A percentile compares a stretch with the other conserved stretches of the same genome.
These are phyloP conservation scores for Heterococcus sp. DNA, from an alignment of 108 stramenopile genomes.

Conservation along the genomic window DNA sequence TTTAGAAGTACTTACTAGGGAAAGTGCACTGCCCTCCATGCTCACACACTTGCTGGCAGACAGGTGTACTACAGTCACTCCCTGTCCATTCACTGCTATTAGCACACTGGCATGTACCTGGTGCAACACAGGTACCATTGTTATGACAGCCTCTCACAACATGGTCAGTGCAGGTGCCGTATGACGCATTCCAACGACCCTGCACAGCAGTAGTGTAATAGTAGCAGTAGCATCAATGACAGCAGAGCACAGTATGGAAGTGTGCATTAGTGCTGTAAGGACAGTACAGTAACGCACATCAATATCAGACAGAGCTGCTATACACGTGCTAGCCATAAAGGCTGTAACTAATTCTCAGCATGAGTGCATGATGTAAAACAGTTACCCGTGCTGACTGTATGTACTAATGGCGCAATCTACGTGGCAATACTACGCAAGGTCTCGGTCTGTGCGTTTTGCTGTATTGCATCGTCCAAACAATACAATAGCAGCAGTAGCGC, in stretches of 20 bases:
- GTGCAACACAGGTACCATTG: slow-evolving; percentile 72
- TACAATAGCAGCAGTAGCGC: neutral
- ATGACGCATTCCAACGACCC: slow-evolving; percentile 55
- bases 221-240: neutral
- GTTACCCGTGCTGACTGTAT: too few relatives aligned
- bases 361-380: too few relatives aligned
- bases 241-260: neutral
- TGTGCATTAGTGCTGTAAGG: too few relatives aligned
- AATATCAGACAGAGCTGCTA: too few relatives aligned
- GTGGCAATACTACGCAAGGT: too few relatives aligned
- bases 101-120: slow-evolving; percentile 72
- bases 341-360: too few relatives aligned
- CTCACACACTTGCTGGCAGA: slow-evolving; percentile 72
- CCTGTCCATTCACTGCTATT: slow-evolving; percentile 72
- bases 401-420: too few relatives aligned
- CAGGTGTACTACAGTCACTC: slow-evolving; percentile 77
- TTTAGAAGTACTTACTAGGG: slow-evolving; percentile 48
- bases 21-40: slow-evolving; percentile 81
- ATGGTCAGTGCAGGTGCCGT: slow-evolving; percentile 72
- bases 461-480: neutral
- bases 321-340: too few relatives aligned
- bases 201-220: slow-evolving; percentile 4
- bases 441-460: too few relatives aligned
- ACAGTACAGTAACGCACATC: too few relatives aligned
- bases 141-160: slow-evolving; percentile 71